These are phyloP conservation scores for Perkinsus olseni DNA, from an alignment of 169 alveolate genomes.

Conservation along the genomic window DNA sequence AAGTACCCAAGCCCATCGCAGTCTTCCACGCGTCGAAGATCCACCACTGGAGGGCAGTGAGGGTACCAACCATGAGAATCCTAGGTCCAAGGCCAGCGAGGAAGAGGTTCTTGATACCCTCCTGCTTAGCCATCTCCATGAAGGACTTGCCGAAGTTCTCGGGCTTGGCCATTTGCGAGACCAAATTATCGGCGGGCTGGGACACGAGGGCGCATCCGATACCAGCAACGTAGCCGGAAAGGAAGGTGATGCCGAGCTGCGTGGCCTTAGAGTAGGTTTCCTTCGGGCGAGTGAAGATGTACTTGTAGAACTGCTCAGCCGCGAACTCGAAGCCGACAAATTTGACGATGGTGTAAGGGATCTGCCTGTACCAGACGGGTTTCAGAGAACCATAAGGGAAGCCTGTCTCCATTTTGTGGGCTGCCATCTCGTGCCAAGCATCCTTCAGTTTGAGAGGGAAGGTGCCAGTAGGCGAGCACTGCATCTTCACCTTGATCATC, in stretches of 20 bases:
- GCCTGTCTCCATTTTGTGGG: background rate
- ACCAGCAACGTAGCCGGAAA: conserved; percentile 92
- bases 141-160: conserved; percentile 61
- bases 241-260: conserved; percentile 84
- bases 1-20: conserved; percentile 44
- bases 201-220: conserved; percentile 90
- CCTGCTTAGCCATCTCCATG: conserved; percentile 21
- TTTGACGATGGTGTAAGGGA: conserved; percentile 95
- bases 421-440: background rate
- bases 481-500: conserved; percentile 87
- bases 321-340: conserved; percentile 91
- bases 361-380: conserved; percentile 79
- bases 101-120: conserved; percentile 26
- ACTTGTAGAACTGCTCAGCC: conserved; percentile 74
- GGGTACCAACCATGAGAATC: conserved; percentile 94
- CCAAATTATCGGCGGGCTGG: conserved; percentile 94
- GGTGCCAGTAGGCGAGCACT: conserved; percentile 18
- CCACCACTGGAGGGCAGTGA: conserved; percentile 98
- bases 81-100: conserved; percentile 79
- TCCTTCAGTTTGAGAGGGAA: background rate
- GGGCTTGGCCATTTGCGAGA: conserved; percentile 82
- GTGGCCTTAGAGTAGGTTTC: conserved; percentile 73
- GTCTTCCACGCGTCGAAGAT: conserved; percentile 89
- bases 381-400: conserved; percentile 42
- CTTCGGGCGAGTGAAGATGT: conserved; percentile 74